Evolutionary conservation across 2,329 filamentous ascomycete genomes (phyloP), one percentile per base, ranked within the genome.

Genomic region (Paecilomyces variotii): DNA sequence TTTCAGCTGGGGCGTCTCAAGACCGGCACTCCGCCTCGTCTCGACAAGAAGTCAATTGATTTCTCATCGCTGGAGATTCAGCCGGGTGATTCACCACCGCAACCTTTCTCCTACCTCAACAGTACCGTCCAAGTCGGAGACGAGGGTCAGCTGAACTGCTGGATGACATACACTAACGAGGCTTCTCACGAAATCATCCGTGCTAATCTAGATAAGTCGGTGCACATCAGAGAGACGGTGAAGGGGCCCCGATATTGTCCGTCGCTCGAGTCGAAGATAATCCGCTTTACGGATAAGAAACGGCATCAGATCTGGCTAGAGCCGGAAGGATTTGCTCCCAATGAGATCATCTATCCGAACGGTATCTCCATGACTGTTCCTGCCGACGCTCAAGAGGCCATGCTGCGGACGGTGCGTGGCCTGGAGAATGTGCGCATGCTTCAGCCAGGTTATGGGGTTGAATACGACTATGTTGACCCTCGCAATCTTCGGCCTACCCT

Each of bases 381-480:
- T 0, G 87, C 86, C 0, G 90, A 93, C 58, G 91, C 89, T 0
- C 94, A 99, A 72, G 87, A 90, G 66, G 83, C 87, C 56, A 85
- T 95, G 70, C 80, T 99, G n/a, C 88, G 86, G 58, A 96, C 91
- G 0, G 88, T 99, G 57, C 82, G 78, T n/a, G 94, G 94, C 0
- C 81, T 99, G 1, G 93, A 97, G 69, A 85, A 92, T 60, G 91
- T 91, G 3, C 86, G 81, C 27, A 97, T 99, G 92, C 83, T 96
- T 5, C 93, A 97, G 68, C 88, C 93, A 1, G 94, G 93, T 7
- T 99, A 99, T 68, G 94, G 94, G 6, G 94, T 99, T 1, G 94
- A 99, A 72, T 99, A 99, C 74, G 94, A 97, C 77, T 99, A 99
- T 72, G 90, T 99, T 19, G 94, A 99, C 70, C 94, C 94, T 19